These are phyloP conservation scores for Debaryomyces hansenii DNA, from an alignment of 805 yeast species.

Conservation along the genomic window DNA sequence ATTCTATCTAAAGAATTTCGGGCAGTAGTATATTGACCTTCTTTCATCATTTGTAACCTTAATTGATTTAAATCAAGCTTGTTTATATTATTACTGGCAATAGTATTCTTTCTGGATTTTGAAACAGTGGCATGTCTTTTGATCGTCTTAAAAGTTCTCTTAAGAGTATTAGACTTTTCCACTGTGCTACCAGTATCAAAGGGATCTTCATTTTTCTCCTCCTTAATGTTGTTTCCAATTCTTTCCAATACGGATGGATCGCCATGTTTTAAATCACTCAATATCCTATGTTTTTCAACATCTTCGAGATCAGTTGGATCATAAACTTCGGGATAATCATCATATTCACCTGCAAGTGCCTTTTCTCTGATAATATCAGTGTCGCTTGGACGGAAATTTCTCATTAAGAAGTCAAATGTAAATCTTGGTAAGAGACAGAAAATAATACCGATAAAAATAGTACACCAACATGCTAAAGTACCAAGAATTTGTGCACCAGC, in stretches of 20 bases:
- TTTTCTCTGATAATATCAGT: constrained; percentile 70
- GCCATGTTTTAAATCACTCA: constrained; percentile 29
- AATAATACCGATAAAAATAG: constrained; percentile 54
- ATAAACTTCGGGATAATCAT: constrained; percentile 47
- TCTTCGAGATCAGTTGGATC: constrained; percentile 53
- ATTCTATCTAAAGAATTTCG: constrained; percentile 40
- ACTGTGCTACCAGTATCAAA: neutral
- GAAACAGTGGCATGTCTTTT: constrained; percentile 30
- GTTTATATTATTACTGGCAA: constrained; percentile 9
- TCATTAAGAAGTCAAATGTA: constrained; percentile 46
- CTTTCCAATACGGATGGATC: constrained; percentile 36
- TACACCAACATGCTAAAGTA: constrained; percentile 63
- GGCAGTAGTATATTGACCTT: constrained; percentile 36
- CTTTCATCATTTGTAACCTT: constrained; percentile 37
- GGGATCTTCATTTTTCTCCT: constrained; percentile 4
- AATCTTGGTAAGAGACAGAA: constrained; percentile 63
- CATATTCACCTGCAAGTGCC: constrained; percentile 52
- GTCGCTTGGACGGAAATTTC: constrained; percentile 61
- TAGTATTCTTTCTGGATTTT: constrained; percentile 13
- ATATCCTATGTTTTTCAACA: constrained; percentile 37
- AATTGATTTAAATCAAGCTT: constrained; percentile 32
- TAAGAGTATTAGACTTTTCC: constrained; percentile 14
- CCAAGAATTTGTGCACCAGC: constrained; percentile 67
- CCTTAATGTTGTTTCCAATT: constrained; percentile 28
- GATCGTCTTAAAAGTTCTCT: constrained; percentile 34